phyloP scores from a whole-genome alignment of 2,329 filamentous ascomycete genomes.

The Ophiostoma ulmi region DNA sequence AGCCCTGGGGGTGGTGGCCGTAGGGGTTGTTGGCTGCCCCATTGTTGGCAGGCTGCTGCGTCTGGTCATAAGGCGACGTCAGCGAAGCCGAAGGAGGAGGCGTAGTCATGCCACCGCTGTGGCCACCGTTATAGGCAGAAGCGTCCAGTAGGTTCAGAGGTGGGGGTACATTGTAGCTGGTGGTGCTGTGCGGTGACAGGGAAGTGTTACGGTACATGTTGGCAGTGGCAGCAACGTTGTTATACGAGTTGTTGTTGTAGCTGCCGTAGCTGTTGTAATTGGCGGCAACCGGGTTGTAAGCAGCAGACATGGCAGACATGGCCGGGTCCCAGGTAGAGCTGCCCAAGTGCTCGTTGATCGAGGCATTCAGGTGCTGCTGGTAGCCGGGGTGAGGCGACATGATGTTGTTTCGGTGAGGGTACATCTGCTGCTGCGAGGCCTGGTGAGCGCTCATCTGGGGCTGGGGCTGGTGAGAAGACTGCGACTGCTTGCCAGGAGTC shows the following conservation, averaged over 20 bases:
- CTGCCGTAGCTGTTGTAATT: conserved; percentile 14
- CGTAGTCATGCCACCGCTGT: conserved; percentile 45
- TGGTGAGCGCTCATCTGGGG: conserved; percentile 18
- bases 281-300: conserved; percentile 11
- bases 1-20: conserved; percentile 27
- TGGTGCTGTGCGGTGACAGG: conserved; percentile 20
- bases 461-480: conserved; percentile 19
- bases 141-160: conserved; percentile 43
- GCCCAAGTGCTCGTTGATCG: conserved; percentile 55
- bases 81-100: conserved; percentile 53
- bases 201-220: conserved; percentile 23
- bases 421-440: conserved; percentile 22
- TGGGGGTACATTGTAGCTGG: conserved; percentile 25
- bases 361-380: conserved; percentile 49
- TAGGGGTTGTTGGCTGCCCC: conserved; percentile 18
- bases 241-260: conserved; percentile 13
- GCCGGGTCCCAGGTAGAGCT: conserved; percentile 29
- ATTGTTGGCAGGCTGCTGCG: conserved; percentile 18
- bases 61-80: conserved; percentile 39
- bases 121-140: conserved; percentile 32
- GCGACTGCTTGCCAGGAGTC: conserved; percentile 24
- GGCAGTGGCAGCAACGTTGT: background rate
- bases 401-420: conserved; percentile 40
- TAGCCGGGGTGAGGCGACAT: conserved; percentile 51
- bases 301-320: conserved; percentile 34